A percentile compares a stretch with the other conserved stretches of the same genome.
phyloP scores from a whole-genome alignment of 2,329 filamentous ascomycete genomes.

The Lasiodiplodia theobromae region DNA sequence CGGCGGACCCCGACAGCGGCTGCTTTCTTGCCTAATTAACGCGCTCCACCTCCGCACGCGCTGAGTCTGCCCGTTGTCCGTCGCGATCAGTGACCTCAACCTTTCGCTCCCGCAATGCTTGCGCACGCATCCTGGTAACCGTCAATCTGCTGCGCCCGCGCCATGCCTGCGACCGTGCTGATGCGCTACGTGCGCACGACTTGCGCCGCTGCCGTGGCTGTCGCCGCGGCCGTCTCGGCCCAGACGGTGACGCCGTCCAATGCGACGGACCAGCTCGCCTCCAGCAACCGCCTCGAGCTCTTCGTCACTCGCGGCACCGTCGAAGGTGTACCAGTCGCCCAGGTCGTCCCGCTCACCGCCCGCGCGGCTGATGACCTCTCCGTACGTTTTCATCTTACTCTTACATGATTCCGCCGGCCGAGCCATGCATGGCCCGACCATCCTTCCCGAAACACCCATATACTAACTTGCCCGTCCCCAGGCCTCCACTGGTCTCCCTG shows the following conservation, averaged over 20 bases:
- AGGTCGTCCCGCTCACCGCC: conserved; percentile 23
- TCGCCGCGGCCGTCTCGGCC: conserved; percentile 15
- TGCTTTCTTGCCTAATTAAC: not conserved
- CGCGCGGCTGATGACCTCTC: conserved; percentile 23
- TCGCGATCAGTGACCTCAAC: not conserved
- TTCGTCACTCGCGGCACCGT: conserved; percentile 12
- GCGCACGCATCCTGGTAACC: conserved; percentile 15
- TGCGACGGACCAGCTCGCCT: conserved; percentile 9
- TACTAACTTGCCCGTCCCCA: conserved; percentile 22
- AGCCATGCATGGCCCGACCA: not conserved
- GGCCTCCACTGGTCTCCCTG: conserved; percentile 33
- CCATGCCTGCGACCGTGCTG: conserved; percentile 23
- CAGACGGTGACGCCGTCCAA: conserved; percentile 29
- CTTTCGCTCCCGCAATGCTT: conserved; percentile 10
- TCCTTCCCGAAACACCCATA: conserved; percentile 9
- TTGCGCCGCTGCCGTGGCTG: conserved; percentile 6
- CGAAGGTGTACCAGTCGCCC: conserved; percentile 5
- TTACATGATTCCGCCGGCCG: not conserved
- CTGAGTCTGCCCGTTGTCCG: not conserved
- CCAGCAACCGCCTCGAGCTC: conserved; percentile 1
- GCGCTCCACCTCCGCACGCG: conserved; percentile 19
- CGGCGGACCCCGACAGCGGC: conserved; percentile 14
- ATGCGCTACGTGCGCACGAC: conserved; percentile 14
- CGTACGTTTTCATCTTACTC: conserved; percentile 22
- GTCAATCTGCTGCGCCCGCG: conserved; percentile 12